phyloP scores from a whole-genome alignment of 2,329 filamentous ascomycete genomes.

The Paradendryphiella salina region DNA sequence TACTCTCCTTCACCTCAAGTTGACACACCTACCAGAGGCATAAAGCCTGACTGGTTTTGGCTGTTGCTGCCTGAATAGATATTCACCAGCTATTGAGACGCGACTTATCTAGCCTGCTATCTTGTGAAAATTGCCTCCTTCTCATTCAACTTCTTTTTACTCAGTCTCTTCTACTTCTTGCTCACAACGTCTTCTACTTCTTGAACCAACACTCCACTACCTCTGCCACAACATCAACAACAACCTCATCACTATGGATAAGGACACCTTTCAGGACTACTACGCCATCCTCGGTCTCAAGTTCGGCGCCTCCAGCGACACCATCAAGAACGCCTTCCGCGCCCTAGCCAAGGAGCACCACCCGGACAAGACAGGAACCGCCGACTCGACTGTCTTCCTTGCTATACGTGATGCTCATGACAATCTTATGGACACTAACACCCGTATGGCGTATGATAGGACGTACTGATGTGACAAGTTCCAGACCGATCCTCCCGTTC shows the following conservation, averaged over 20 bases:
- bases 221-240: too few species aligned
- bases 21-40: background rate
- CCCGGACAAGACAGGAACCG: constrained; percentile 84
- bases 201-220: too few species aligned
- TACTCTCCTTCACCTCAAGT: background rate
- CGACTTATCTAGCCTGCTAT: background rate
- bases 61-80: background rate
- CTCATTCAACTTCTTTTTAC: background rate
- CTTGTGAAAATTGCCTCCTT: background rate
- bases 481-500: background rate
- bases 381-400: constrained; percentile 15
- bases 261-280: constrained; percentile 63
- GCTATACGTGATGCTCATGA: constrained; percentile 21
- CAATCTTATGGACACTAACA: constrained; percentile 11
- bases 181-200: background rate
- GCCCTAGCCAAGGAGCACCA: constrained; percentile 92
- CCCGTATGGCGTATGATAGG: constrained; percentile 14
- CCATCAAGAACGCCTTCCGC: constrained; percentile 97
- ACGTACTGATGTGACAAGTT: constrained; percentile 1
- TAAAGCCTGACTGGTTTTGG: background rate
- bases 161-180: background rate
- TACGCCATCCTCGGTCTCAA: constrained; percentile 80
- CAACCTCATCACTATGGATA: constrained; percentile 9
- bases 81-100: background rate
- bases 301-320: constrained; percentile 72